Conservation (phyloP, 2,329 filamentous ascomycete genomes). For the Dactylellina leptospora region DNA sequence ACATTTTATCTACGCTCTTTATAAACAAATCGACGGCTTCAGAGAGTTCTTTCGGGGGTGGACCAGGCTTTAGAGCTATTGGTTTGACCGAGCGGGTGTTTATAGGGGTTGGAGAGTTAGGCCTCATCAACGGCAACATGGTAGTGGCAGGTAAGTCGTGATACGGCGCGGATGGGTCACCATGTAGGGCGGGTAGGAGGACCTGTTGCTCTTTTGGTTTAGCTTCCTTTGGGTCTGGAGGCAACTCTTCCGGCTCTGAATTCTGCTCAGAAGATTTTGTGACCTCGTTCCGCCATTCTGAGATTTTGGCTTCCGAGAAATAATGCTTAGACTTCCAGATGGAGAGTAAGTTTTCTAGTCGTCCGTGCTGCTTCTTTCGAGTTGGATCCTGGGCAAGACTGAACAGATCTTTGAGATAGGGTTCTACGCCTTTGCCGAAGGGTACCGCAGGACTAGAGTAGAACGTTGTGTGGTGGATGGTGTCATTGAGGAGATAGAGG, state of each 20-base stretch:
- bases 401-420: constrained; percentile 71
- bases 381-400: constrained; percentile 67
- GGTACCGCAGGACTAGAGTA: constrained; percentile 64
- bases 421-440: constrained; percentile 69
- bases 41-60: constrained; percentile 72
- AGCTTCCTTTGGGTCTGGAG: not conserved
- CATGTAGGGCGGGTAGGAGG: constrained; percentile 76
- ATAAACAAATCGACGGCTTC: constrained; percentile 76
- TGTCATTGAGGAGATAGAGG: constrained; percentile 80
- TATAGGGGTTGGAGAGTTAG: constrained; percentile 78
- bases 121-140: constrained; percentile 79
- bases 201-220: constrained; percentile 38
- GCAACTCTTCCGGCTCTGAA: constrained; percentile 9
- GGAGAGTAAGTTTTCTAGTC: constrained; percentile 71
- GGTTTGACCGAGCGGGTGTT: constrained; percentile 75
- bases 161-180: constrained; percentile 76
- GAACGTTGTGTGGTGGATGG: constrained; percentile 74
- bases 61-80: constrained; percentile 73
- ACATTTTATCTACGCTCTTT: constrained; percentile 74
- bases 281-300: constrained; percentile 69
- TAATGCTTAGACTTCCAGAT: constrained; percentile 76
- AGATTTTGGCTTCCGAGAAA: constrained; percentile 66
- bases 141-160: constrained; percentile 84
- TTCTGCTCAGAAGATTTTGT: constrained; percentile 58
- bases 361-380: constrained; percentile 71